Conservation (phyloP, 225 moss, liverwort and hornwort species). For the Bryoerythrophyllum caledonicum region DNA sequence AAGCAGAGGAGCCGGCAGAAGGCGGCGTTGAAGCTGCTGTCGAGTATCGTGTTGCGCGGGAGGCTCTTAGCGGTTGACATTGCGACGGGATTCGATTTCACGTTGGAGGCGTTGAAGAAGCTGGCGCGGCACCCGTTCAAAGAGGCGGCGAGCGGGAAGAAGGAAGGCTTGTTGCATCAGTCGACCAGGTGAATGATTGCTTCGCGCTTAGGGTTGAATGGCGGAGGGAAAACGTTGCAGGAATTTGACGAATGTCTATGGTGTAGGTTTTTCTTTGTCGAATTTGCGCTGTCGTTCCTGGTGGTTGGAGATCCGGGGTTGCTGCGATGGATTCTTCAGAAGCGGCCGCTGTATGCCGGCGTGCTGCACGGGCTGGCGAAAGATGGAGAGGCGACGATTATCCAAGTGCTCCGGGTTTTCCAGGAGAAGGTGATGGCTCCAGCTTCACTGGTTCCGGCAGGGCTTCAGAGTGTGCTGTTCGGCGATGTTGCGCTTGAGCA, state of each 20-base stretch:
- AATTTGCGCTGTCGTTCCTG: constrained; percentile 89
- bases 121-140: constrained; percentile 65
- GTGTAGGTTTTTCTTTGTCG: constrained; percentile 70
- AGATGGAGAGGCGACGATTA: constrained; percentile 68
- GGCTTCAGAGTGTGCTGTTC: constrained; percentile 90
- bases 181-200: constrained; percentile 41
- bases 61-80: constrained; percentile 81
- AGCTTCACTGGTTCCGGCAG: constrained; percentile 78
- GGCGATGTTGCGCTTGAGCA: constrained; percentile 96
- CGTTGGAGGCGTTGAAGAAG: constrained; percentile 79
- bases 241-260: constrained; percentile 28
- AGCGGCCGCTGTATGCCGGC: constrained; percentile 92
- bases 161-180: constrained; percentile 40
- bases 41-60: constrained; percentile 81
- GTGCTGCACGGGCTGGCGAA: constrained; percentile 86
- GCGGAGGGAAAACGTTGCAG: neutral
- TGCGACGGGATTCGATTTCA: constrained; percentile 90
- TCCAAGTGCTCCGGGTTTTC: constrained; percentile 71
- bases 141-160: constrained; percentile 21
- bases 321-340: constrained; percentile 93
- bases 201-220: constrained; percentile 5
- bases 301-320: constrained; percentile 86
- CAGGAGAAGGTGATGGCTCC: constrained; percentile 89
- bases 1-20: constrained; percentile 81
- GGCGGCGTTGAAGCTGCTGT: constrained; percentile 68